Conservation (phyloP, 345 rosid species). For the Hibiscus tridactylites region DNA sequence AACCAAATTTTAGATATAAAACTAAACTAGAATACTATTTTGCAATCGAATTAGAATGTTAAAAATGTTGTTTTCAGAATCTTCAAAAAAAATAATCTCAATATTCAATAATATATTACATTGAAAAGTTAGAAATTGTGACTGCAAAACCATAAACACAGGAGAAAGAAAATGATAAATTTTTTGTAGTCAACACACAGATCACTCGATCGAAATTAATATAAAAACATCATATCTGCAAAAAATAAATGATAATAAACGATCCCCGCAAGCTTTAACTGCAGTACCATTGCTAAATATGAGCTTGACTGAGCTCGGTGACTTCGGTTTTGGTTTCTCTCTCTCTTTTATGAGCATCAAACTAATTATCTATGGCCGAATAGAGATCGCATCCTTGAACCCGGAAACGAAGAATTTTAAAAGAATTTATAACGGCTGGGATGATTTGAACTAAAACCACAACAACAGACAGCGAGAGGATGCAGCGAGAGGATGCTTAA, state of each 20-base stretch:
- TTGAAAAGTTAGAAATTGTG: neutral
- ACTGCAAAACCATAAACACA: slow-evolving; percentile 16
- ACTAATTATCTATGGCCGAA: slow-evolving; percentile 4
- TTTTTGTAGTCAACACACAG: slow-evolving; percentile 9
- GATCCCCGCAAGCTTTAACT: slow-evolving; percentile 9
- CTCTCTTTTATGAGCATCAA: neutral
- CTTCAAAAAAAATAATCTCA: neutral
- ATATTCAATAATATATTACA: neutral
- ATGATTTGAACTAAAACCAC: slow-evolving; percentile 20
- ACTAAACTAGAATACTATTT: too few species aligned
- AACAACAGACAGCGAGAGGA: slow-evolving; percentile 29
- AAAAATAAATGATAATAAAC: neutral
- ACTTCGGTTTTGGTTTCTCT: too few species aligned
- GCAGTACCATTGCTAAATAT: neutral
- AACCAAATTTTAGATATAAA: too few species aligned
- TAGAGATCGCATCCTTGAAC: slow-evolving; percentile 15
- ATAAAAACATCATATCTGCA: slow-evolving; percentile 6
- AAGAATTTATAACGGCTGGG: slow-evolving; percentile 9
- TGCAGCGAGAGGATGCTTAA: slow-evolving; percentile 41
- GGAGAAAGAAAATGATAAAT: slow-evolving; percentile 11
- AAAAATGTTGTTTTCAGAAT: too few species aligned
- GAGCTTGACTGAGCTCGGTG: too few species aligned
- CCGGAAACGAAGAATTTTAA: neutral
- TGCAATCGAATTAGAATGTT: too few species aligned
- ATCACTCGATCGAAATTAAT: slow-evolving; percentile 13